Evolutionary conservation across 305 asterid genomes (phyloP), one percentile per base, ranked within the genome.

Genomic region (Striga hermonthica): DNA sequence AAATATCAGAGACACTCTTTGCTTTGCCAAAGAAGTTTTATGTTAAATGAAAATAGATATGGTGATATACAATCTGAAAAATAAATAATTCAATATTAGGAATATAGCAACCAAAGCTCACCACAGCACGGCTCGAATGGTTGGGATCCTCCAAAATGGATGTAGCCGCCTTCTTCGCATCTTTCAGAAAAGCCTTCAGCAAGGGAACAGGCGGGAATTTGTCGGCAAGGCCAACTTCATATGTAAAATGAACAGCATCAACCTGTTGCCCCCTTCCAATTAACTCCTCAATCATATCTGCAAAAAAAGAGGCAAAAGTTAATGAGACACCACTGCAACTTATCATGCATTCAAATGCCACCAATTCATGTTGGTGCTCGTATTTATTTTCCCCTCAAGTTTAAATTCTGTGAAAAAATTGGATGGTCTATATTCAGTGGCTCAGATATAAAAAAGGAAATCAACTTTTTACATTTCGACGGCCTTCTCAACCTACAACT

Each of bases 181-280:
- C 99, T 75, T 83, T 92, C 4, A 93, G 88, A 62, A 90, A 93
- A 60, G 96, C 95, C 83, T 84, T 90, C 64, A 93, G 84, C 62
- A 93, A 82, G 0, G 99, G 96, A 47, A 93, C 90, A 10, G 98
- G 97, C 13, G 98, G 97, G 70, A 80, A 93, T 76, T 74, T 83
- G 79, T 83, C 65, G 0, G 75, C 80, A 47, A 93, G 95, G 58
- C 95, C 99, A 61, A 82, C 96, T 86, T 93, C 99, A 70, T 81
- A 86, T 41, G 91, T 84, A 77, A 93, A 93, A 79, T 93, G 99
- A 62, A 93, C 97, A 40, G 99, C 99, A 81, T 93, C 99, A 64
- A 93, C 97, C 72, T 88, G 99, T 76, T 93, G 99, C 74, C 99
- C 99, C 76, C 82, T 84, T 80, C 97, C 88, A 49, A 93, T 83